Conservation (phyloP, 176 grass and related monocot genomes). For the Zoysia japonica region DNA sequence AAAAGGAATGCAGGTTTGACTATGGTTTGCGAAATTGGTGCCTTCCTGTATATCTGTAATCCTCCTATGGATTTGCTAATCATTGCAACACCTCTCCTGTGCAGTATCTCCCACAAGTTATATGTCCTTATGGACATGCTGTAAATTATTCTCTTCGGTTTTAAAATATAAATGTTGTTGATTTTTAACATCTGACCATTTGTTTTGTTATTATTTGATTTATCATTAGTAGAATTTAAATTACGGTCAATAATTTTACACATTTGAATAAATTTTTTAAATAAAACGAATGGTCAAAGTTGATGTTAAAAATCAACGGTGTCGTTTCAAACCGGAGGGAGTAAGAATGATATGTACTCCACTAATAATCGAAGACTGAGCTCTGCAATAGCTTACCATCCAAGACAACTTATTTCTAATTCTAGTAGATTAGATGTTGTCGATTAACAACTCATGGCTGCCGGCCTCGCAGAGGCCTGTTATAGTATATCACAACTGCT, state of each 20-base stretch:
- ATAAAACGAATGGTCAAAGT: no score
- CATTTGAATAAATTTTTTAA: no score
- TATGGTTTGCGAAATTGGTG: slow-evolving; percentile 14
- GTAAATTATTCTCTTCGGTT: background rate
- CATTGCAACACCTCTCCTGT: background rate
- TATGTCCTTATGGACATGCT: background rate
- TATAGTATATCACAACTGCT: background rate
- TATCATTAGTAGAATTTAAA: no score
- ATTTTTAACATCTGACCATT: no score
- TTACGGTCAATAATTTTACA: no score
- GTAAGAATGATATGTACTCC: background rate
- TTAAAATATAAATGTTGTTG: no score
- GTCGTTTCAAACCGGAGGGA: no score
- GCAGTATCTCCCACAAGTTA: background rate
- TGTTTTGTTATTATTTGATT: no score
- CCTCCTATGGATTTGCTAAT: background rate
- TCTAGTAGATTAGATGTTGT: background rate
- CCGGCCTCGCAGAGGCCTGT: no score
- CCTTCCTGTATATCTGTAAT: background rate
- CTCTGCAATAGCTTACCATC: background rate
- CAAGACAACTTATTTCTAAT: background rate
- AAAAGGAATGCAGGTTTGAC: slow-evolving; percentile 38
- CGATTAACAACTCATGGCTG: background rate
- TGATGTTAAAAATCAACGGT: no score
- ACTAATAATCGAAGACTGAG: background rate